Evolutionary conservation across 1,139 yeast species (phyloP), one percentile per base, ranked within the genome.

Genomic region (Yamadazyma triangularis): DNA sequence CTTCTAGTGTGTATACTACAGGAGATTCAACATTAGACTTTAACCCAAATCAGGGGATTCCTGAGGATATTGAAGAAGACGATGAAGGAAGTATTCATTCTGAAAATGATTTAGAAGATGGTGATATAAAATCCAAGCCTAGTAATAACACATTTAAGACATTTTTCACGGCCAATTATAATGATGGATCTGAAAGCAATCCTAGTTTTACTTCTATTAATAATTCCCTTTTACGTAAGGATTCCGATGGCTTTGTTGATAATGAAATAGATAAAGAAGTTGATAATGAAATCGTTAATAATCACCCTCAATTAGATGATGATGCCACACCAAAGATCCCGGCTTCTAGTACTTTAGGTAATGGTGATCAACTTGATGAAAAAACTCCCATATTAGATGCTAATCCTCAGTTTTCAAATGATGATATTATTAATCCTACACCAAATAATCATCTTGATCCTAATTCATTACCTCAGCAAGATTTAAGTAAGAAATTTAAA

Each of bases 191-290:
- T 18, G 20, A 26, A n/a, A n/a, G n/a, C n/a, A 36, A 40, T 15
- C 64, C 57, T 2, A 56, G 67, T 33, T 60, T 61, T 37, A 47
- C 61, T 2, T 57, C 66, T 24, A 62, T 60, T 28, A 60, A 59
- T 39, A 48, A 56, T 9, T 56, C 64, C 13, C 40, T 60, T n/a
- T 38, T 60, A 21, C 48, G 52, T 25, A 51, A 50, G 21, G 35
- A 39, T 19, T 33, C 38, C 24, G 26, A 39, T 16, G 39, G 39
- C 10, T 33, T 38, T 8, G 33, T 24, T 19, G 34, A 25, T 23
- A 20, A 10, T 8, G n/a, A n/a, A n/a, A n/a, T n/a, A n/a, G n/a
- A n/a, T n/a, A n/a, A n/a, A n/a, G n/a, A n/a, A n/a, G n/a, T n/a
- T n/a, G n/a, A n/a, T n/a, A n/a, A n/a, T n/a, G n/a, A n/a, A n/a